Evolutionary conservation across 2,329 filamentous ascomycete genomes (phyloP).

Genomic region (Venturiaceae sp.): DNA sequence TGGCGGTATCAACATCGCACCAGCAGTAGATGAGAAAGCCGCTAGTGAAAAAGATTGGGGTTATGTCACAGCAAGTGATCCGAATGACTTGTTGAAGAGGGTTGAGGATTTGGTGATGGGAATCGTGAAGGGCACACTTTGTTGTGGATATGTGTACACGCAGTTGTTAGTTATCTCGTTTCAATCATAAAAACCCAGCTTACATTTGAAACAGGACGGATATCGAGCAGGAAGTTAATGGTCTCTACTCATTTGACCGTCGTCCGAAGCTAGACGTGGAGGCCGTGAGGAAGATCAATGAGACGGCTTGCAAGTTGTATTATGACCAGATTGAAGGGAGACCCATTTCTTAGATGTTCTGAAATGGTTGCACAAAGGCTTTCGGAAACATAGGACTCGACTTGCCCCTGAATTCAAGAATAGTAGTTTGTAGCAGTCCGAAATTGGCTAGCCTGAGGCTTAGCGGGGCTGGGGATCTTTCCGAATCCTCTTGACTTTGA

Average conservation of each 20-base stretch:
- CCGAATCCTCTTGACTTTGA: no score
- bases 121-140: conserved; percentile 45
- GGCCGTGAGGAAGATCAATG: conserved; percentile 49
- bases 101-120: conserved; percentile 50
- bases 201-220: conserved; percentile 19
- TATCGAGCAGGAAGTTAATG: conserved; percentile 61
- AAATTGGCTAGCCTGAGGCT: no score
- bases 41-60: conserved; percentile 50
- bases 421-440: no score
- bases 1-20: conserved; percentile 57
- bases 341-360: neutral
- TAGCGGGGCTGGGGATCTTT: no score
- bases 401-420: no score
- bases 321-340: conserved; percentile 12
- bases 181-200: neutral
- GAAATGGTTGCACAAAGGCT: no score
- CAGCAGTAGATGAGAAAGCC: conserved; percentile 24
- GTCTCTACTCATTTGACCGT: conserved; percentile 53
- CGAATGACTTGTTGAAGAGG: conserved; percentile 48
- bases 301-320: conserved; percentile 41
- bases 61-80: conserved; percentile 55
- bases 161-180: conserved; percentile 24
- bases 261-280: conserved; percentile 47
- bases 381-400: no score
- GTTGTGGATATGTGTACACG: conserved; percentile 57